Conservation (phyloP, 179 eudicot genomes). For the Camellia oleifera region DNA sequence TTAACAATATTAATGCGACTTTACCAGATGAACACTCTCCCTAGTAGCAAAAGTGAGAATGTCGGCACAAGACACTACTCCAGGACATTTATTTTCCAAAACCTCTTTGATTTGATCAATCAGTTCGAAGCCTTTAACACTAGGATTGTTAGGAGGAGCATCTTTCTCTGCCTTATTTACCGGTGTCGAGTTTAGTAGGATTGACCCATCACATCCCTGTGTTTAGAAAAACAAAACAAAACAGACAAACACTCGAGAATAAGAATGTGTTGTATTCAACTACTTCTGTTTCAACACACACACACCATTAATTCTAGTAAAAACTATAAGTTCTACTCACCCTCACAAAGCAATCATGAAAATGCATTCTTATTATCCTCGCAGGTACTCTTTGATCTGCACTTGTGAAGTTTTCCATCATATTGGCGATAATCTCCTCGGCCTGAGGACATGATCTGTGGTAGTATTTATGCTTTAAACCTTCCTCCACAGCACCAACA, state of each 20-base stretch:
- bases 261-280: background rate
- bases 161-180: conserved; percentile 17
- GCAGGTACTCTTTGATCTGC: conserved; percentile 9
- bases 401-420: conserved; percentile 6
- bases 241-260: background rate
- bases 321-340: conserved; percentile 1
- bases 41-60: conserved; percentile 11
- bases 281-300: background rate
- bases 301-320: background rate
- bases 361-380: conserved; percentile 15
- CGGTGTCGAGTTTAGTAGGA: conserved; percentile 19
- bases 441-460: conserved; percentile 3
- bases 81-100: conserved; percentile 8
- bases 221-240: background rate
- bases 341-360: conserved; percentile 17
- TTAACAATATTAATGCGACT: background rate
- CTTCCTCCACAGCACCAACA: background rate
- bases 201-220: conserved; percentile 13
- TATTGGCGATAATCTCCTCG: background rate
- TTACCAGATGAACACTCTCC: conserved; percentile 17
- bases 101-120: conserved; percentile 24
- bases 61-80: conserved; percentile 16
- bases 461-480: conserved; percentile 2
- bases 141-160: conserved; percentile 15
- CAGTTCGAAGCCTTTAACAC: conserved; percentile 18